phyloP scores from a whole-genome alignment of 2,329 filamentous ascomycete species.

The Aureobasidium sp. region DNA sequence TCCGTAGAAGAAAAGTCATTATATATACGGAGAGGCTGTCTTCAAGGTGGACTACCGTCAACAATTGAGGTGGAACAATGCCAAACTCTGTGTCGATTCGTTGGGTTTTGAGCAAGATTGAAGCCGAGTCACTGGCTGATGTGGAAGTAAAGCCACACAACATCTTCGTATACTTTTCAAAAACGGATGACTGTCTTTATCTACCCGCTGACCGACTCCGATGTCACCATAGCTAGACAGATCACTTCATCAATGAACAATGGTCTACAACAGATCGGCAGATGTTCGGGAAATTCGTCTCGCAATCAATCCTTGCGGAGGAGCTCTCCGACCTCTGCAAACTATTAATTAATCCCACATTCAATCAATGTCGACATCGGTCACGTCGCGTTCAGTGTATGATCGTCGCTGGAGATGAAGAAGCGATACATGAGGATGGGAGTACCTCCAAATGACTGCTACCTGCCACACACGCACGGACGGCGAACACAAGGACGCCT shows the following conservation, averaged over 20 bases:
- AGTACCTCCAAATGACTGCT: no score
- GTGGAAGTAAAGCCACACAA: neutral
- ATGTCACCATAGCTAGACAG: neutral
- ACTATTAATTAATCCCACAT: neutral
- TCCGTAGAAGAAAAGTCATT: neutral
- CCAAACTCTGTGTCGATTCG: neutral
- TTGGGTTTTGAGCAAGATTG: neutral
- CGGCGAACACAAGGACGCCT: neutral
- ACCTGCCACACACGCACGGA: neutral
- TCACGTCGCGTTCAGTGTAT: neutral
- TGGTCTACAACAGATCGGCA: neutral
- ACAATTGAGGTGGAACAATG: neutral
- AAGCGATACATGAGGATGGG: neutral
- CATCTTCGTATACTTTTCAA: neutral
- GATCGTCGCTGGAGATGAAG: neutral
- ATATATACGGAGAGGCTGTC: neutral
- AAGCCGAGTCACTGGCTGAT: neutral
- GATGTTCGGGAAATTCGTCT: neutral
- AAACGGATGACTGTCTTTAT: neutral
- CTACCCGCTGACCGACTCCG: neutral
- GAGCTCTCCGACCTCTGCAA: neutral
- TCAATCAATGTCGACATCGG: neutral
- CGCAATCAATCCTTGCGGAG: neutral
- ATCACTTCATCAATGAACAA: neutral
- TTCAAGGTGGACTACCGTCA: neutral